phyloP scores from a whole-genome alignment of 495 filamentous ascomycete genomes.

The Astrothelium subdiscretum region DNA sequence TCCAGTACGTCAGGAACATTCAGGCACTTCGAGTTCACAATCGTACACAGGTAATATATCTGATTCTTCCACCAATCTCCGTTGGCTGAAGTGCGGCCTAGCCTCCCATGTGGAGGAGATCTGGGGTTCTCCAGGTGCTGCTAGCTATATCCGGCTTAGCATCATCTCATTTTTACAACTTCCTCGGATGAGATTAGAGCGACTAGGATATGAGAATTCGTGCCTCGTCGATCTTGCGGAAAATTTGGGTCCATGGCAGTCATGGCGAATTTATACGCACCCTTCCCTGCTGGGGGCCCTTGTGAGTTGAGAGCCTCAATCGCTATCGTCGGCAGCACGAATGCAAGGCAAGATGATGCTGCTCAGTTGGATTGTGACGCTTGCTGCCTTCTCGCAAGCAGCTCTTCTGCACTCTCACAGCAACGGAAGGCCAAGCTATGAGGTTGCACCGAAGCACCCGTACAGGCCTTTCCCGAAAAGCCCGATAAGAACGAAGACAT shows the following conservation, averaged over 20 bases:
- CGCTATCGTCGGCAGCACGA: background rate
- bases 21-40: no score
- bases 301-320: background rate
- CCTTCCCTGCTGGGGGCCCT: background rate
- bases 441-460: constrained; percentile 10
- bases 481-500: constrained; percentile 13
- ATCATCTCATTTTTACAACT: background rate
- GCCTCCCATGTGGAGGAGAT: background rate
- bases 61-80: constrained; percentile 1
- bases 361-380: background rate
- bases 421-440: background rate
- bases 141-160: background rate
- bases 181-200: background rate
- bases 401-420: background rate
- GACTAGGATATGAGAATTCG: background rate
- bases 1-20: no score
- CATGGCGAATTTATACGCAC: background rate
- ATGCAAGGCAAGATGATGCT: background rate
- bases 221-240: background rate
- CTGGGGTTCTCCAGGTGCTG: background rate
- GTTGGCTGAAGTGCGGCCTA: background rate
- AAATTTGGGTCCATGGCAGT: background rate
- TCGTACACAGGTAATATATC: no score
- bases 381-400: background rate
- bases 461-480: constrained; percentile 15